These are phyloP conservation scores for Conringia planisiliqua DNA, from an alignment of 345 rosid genomes.

Conservation along the genomic window DNA sequence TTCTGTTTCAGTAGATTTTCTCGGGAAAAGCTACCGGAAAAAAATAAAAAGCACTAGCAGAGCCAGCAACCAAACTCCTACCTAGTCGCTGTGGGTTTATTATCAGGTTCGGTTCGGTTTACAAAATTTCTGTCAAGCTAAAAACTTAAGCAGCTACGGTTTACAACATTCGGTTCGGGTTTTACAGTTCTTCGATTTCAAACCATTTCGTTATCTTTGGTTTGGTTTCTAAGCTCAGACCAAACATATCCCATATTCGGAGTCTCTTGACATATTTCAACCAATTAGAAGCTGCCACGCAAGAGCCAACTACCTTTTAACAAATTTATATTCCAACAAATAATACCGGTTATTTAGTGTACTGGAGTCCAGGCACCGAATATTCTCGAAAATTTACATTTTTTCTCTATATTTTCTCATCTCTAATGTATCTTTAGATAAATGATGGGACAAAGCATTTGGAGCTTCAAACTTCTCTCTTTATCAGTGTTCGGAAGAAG, in stretches of 20 bases:
- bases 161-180: not conserved
- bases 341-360: constrained; percentile 3
- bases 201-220: not conserved
- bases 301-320: not conserved
- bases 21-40: not conserved
- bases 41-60: not conserved
- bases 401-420: not conserved
- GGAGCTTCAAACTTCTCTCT: constrained; percentile 18
- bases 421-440: constrained; percentile 6
- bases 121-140: not conserved
- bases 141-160: not conserved
- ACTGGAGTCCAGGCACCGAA: not conserved
- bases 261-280: not conserved
- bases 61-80: not conserved
- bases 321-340: not conserved
- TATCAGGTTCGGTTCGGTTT: constrained; percentile 9
- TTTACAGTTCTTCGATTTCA: not conserved
- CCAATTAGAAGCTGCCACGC: not conserved
- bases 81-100: constrained; percentile 12
- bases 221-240: not conserved
- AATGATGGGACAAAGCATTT: constrained; percentile 38
- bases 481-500: not conserved
- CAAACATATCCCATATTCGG: not conserved
- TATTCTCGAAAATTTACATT: constrained; percentile 5
- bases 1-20: not conserved